Percentiles rank a stretch among this genome's conserved stretches.
Conservation (phyloP, 495 filamentous ascomycete species). For the Hypoxylon fuscum region DNA sequence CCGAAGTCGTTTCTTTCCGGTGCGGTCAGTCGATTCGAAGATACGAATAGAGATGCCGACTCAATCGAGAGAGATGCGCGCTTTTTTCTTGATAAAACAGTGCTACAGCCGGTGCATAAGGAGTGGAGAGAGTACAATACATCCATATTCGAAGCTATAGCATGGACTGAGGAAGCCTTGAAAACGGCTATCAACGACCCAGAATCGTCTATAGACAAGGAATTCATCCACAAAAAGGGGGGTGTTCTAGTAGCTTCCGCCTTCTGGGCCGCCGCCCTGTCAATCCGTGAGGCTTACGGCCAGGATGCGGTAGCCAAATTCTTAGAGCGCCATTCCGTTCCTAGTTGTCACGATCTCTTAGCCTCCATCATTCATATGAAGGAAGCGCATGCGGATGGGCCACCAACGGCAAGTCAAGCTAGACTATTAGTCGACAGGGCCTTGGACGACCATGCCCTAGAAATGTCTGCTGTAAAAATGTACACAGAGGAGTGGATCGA, state of each 20-base stretch:
- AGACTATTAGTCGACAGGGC: slow-evolving; percentile 8
- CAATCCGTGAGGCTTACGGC: slow-evolving; percentile 5
- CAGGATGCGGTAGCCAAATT: slow-evolving; percentile 14
- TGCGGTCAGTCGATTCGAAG: slow-evolving; percentile 41
- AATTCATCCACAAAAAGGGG: slow-evolving; percentile 16
- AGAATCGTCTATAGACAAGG: neutral
- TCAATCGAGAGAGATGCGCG: slow-evolving; percentile 5
- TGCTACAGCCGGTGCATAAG: neutral
- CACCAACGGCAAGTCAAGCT: slow-evolving; percentile 1
- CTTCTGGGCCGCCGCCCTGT: slow-evolving; percentile 21
- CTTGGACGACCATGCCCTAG: slow-evolving; percentile 2
- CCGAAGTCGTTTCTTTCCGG: slow-evolving; percentile 54
- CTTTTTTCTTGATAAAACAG: slow-evolving; percentile 12
- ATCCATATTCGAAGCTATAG: slow-evolving; percentile 14
- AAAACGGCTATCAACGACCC: slow-evolving; percentile 9
- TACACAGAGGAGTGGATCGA: slow-evolving; percentile 34
- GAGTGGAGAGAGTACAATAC: slow-evolving; percentile 2
- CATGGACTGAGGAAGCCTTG: slow-evolving; percentile 15
- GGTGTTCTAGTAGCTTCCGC: slow-evolving; percentile 26
- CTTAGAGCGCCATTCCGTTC: slow-evolving; percentile 8
- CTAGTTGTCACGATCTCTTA: slow-evolving; percentile 17
- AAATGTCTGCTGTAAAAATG: slow-evolving; percentile 18
- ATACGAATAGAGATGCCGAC: neutral
- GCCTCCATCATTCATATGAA: slow-evolving; percentile 4
- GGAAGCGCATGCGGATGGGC: neutral